These are phyloP conservation scores for Pyrrhoderma lamaoense DNA, from an alignment of 1,284 basidiomycete genomes.

Conservation along the genomic window DNA sequence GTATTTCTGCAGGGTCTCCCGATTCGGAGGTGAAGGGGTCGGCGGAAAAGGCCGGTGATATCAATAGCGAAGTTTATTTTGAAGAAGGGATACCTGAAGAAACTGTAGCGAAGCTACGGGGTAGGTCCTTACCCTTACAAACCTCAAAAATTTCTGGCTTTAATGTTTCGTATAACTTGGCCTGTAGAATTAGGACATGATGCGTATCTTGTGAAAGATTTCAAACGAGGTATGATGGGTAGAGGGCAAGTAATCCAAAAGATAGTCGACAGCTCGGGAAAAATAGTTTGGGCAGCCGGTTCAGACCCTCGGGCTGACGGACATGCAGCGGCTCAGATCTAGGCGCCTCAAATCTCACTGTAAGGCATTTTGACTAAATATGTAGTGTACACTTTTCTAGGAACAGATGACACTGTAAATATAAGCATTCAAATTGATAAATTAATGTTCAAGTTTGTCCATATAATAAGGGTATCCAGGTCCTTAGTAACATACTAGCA, in stretches of 20 bases:
- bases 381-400: not conserved
- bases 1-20: constrained; percentile 80
- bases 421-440: not conserved
- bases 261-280: constrained; percentile 54
- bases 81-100: constrained; percentile 74
- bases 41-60: constrained; percentile 51
- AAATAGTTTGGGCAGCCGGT: constrained; percentile 80
- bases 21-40: constrained; percentile 44
- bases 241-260: constrained; percentile 90
- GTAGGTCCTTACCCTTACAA: constrained; percentile 32
- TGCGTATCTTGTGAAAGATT: constrained; percentile 55
- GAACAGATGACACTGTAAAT: not conserved
- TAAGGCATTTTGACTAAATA: not conserved
- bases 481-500: too few species aligned
- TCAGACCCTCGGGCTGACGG: constrained; percentile 86
- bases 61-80: constrained; percentile 80
- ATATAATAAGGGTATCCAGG: too few species aligned
- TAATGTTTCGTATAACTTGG: constrained; percentile 2
- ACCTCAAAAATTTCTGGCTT: not conserved
- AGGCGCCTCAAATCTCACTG: constrained; percentile 20
- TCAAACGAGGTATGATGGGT: constrained; percentile 70
- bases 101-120: constrained; percentile 53
- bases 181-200: constrained; percentile 78
- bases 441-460: too few species aligned
- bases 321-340: constrained; percentile 84